Evolutionary conservation across 2,329 filamentous ascomycete species (phyloP), one percentile per base, ranked within the genome.

Genomic region (Arthrobotrys megalospora): DNA sequence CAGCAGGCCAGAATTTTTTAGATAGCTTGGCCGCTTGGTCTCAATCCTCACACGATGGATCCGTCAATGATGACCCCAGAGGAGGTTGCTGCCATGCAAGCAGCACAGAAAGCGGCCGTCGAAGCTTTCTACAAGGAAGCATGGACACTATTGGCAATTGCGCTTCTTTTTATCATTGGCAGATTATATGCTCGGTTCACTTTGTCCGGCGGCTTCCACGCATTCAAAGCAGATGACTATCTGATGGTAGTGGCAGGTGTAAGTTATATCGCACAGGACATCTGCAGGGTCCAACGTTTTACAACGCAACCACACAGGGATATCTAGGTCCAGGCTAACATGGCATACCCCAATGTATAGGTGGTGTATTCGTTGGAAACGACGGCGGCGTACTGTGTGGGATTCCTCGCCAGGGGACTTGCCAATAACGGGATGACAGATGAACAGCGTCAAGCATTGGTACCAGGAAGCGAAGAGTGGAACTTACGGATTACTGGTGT

Each of bases 221-320:
- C 85, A n/a, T 86, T 91, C 69, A 85, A 86, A 80, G 84, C 86
- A 0, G 89, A 91, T 82, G 90, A 91, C 78, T 90, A 88, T 80
- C 81, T 91, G 34, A 89, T 90, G 83, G 83, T 87, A 52, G n/a
- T 89, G 16, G 88, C 87, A 4, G 85, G 85, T 76, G 87, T 90
- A 82, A 81, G 86, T 81, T 67, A 43, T 50, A 58, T 12, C 24
- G 24, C 10, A n/a, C 55, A 14, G 32, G 45, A 19, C 6, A 45
- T 3, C 2, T 14, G 32, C 34, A n/a, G 53, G n/a, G 16, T 65
- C 21, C 53, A 53, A 66, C 47, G n/a, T 73, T 47, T 28, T 63
- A n/a, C 28, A 16, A 21, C 38, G 32, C 32, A 32, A 34, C 24
- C 14, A 50, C 10, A 32, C 32, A 6, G 28, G 5, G 60, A 36